Conservation (phyloP, 345 rosid genomes). For the Kandelia obovata region DNA sequence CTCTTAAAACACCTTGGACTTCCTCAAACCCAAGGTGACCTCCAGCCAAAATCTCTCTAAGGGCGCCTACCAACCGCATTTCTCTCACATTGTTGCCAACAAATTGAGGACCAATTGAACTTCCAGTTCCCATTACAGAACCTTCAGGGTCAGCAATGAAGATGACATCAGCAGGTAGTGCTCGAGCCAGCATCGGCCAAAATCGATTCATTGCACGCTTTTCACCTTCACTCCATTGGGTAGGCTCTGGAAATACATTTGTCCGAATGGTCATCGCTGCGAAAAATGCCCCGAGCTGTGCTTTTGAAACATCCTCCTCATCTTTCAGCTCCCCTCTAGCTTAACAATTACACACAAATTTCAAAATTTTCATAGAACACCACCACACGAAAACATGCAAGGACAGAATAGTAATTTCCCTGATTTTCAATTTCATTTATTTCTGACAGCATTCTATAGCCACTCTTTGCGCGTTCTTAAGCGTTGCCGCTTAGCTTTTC, state of each 20-base stretch:
- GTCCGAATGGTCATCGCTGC: conserved; percentile 93
- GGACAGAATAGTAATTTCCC: neutral
- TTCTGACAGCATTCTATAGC: too few species aligned
- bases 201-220: conserved; percentile 61
- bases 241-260: conserved; percentile 81
- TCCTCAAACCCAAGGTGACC: conserved; percentile 95
- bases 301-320: conserved; percentile 74
- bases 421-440: neutral
- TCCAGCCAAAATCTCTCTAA: conserved; percentile 92
- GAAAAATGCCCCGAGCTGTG: conserved; percentile 96
- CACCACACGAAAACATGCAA: neutral
- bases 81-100: conserved; percentile 65
- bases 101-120: conserved; percentile 69
- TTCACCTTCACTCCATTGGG: conserved; percentile 97
- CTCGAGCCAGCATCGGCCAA: conserved; percentile 76
- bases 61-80: conserved; percentile 94
- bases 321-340: conserved; percentile 73
- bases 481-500: too few species aligned
- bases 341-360: conserved; percentile 22
- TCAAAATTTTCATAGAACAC: neutral
- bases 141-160: conserved; percentile 97
- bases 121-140: conserved; percentile 69
- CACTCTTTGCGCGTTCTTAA: too few species aligned
- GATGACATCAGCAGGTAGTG: conserved; percentile 72
- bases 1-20: conserved; percentile 81